A percentile compares a stretch with the other conserved stretches of the same genome.
Evolutionary conservation across 1,284 basidiomycete species (phyloP).

Genomic region (Farysia itapuensis): DNA sequence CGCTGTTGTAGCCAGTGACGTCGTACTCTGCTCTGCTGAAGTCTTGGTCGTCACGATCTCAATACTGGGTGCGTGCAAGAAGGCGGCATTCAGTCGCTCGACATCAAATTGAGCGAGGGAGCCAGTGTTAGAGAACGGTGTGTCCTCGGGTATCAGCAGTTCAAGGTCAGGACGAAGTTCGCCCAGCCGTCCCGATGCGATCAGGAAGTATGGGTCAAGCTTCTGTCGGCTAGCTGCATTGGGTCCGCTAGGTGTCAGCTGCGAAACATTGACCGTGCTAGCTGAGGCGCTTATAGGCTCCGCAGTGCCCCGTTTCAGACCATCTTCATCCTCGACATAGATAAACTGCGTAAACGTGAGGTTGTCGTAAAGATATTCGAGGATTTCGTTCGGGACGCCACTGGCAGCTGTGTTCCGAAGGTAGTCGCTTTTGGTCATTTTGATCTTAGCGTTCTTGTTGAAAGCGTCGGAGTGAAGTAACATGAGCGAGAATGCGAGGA

Average conservation of each 20-base stretch:
- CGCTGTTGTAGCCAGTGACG: conserved; percentile 3
- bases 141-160: conserved; percentile 40
- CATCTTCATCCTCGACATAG: conserved; percentile 76
- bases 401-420: conserved; percentile 64
- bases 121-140: conserved; percentile 44
- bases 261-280: neutral
- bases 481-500: conserved; percentile 94
- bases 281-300: conserved; percentile 4
- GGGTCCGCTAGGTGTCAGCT: conserved; percentile 7
- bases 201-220: conserved; percentile 89
- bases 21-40: conserved; percentile 5
- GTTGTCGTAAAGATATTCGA: conserved; percentile 97
- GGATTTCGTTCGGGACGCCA: conserved; percentile 77
- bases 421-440: conserved; percentile 70
- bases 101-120: conserved; percentile 24
- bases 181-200: conserved; percentile 72
- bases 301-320: conserved; percentile 13
- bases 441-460: conserved; percentile 94
- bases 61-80: conserved; percentile 48
- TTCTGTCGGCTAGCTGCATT: conserved; percentile 63
- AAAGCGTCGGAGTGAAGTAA: conserved; percentile 99
- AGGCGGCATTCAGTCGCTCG: conserved; percentile 32
- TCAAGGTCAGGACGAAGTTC: conserved; percentile 65
- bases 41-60: conserved; percentile 45
- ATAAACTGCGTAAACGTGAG: conserved; percentile 90